A percentile compares a stretch with the other conserved stretches of the same genome.
These are phyloP conservation scores for Hirschioporus abietinus DNA, from an alignment of 768 basidiomycete species.

Conservation along the genomic window DNA sequence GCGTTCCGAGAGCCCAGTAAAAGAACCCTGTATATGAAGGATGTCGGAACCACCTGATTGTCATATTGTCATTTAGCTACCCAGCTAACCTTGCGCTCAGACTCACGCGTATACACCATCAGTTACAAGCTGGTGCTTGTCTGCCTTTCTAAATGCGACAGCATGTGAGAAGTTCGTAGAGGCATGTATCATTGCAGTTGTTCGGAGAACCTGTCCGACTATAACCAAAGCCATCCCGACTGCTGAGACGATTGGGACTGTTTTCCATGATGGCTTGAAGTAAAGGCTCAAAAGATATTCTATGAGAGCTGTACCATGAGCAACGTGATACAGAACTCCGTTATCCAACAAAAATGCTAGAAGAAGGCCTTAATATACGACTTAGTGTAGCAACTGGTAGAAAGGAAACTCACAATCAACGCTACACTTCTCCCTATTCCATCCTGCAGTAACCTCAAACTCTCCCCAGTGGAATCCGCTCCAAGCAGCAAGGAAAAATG, in stretches of 20 bases:
- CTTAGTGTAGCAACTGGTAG: slow-evolving; percentile 3
- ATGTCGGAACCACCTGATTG: slow-evolving; percentile 74
- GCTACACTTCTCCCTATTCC: slow-evolving; percentile 89
- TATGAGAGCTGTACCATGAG: slow-evolving; percentile 67
- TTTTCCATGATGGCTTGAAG: slow-evolving; percentile 61
- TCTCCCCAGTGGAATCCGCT: slow-evolving; percentile 90
- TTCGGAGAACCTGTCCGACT: slow-evolving; percentile 73
- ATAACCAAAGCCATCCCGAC: slow-evolving; percentile 63
- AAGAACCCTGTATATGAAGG: slow-evolving; percentile 97
- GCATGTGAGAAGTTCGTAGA: slow-evolving; percentile 90
- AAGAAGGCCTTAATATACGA: slow-evolving; percentile 11
- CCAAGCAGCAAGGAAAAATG: slow-evolving; percentile 81
- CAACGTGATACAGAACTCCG: slow-evolving; percentile 77
- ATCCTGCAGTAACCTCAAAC: slow-evolving; percentile 92
- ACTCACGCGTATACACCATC: slow-evolving; percentile 80
- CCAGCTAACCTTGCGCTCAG: slow-evolving; percentile 21
- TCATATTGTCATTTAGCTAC: background rate
- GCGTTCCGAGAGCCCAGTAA: slow-evolving; percentile 96
- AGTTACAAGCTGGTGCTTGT: slow-evolving; percentile 76
- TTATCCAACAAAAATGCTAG: slow-evolving; percentile 93
- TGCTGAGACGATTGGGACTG: slow-evolving; percentile 48
- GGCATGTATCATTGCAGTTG: slow-evolving; percentile 95
- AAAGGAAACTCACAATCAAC: slow-evolving; percentile 72
- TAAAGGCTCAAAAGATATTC: slow-evolving; percentile 77
- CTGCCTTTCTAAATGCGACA: slow-evolving; percentile 69